Conservation (phyloP, 192 early-diverging fungal genomes). For the Ambispora gerdemannii region DNA sequence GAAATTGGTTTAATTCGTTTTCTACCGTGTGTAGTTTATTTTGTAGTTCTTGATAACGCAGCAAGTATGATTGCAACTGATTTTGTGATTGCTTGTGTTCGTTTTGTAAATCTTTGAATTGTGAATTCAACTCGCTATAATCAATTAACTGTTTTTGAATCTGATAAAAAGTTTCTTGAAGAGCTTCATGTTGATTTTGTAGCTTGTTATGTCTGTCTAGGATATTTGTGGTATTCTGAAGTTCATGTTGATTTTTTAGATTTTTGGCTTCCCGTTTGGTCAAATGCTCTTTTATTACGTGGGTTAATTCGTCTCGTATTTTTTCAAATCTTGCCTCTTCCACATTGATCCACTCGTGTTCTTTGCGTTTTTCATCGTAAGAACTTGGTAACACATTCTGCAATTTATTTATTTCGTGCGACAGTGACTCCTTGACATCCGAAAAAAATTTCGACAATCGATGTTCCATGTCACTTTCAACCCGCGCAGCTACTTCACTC, state of each 20-base stretch:
- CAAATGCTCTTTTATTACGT: slow-evolving; percentile 1
- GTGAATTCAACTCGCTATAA: neutral
- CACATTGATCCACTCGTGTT: neutral
- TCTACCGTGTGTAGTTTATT: neutral
- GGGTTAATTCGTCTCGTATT: neutral
- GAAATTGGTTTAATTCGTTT: neutral
- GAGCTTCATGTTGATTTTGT: slow-evolving; percentile 3
- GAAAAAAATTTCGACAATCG: too few species aligned
- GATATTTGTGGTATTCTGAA: neutral
- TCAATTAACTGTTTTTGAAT: neutral
- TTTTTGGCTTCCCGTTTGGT: neutral
- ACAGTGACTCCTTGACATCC: neutral
- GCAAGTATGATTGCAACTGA: neutral
- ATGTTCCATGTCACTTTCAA: neutral
- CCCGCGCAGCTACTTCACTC: neutral
- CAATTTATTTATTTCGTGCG: too few species aligned
- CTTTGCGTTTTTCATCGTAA: neutral
- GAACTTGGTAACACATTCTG: too few species aligned
- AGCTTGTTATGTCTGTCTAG: neutral
- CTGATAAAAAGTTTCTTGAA: neutral
- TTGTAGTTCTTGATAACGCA: neutral
- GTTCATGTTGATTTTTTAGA: neutral
- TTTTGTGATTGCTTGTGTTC: neutral
- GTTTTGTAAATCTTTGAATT: neutral
- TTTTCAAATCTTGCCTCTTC: neutral